phyloP scores from a whole-genome alignment of 2,329 filamentous ascomycete species.

The Arthroderma sp. region DNA sequence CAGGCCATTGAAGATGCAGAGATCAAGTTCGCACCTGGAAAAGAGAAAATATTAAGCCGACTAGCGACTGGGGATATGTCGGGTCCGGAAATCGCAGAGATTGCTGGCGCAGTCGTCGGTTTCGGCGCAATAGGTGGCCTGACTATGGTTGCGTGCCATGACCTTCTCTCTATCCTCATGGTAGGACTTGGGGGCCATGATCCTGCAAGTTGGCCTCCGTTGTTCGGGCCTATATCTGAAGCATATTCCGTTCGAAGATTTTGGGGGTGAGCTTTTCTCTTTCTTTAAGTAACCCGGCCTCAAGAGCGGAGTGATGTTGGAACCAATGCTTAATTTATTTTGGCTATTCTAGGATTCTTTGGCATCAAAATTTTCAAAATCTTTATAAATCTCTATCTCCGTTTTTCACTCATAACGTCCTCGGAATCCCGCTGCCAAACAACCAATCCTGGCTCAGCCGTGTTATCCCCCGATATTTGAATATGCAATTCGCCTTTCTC shows the following conservation, averaged over 20 bases:
- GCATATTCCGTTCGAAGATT: conserved; percentile 7
- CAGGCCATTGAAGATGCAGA: conserved; percentile 2
- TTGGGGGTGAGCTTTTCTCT: conserved; percentile 6
- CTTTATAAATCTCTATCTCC: neutral
- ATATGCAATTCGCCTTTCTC: conserved; percentile 4
- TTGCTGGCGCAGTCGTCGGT: conserved; percentile 2
- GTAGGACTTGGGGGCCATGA: conserved; percentile 1
- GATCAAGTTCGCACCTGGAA: conserved; percentile 4
- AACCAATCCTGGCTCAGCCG: neutral
- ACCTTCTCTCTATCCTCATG: conserved; percentile 1
- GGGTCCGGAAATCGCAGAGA: conserved; percentile 3
- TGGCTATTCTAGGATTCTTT: neutral
- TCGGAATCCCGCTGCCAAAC: neutral
- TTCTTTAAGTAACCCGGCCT: neutral
- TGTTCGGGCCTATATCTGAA: conserved; percentile 5
- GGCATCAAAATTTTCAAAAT: conserved; percentile 1
- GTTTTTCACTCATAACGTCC: conserved; percentile 1
- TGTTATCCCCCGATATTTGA: conserved; percentile 2
- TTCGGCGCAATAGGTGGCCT: conserved; percentile 1
- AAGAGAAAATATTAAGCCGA: conserved; percentile 4
- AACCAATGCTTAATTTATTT: no score
- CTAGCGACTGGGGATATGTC: neutral
- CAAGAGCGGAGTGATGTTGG: no score
- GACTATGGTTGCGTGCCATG: neutral
- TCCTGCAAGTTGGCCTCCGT: conserved; percentile 5